A percentile compares a stretch with the other conserved stretches of the same genome.
phyloP scores from a whole-genome alignment of 768 basidiomycete genomes.

The Tephrocybe sp. region DNA sequence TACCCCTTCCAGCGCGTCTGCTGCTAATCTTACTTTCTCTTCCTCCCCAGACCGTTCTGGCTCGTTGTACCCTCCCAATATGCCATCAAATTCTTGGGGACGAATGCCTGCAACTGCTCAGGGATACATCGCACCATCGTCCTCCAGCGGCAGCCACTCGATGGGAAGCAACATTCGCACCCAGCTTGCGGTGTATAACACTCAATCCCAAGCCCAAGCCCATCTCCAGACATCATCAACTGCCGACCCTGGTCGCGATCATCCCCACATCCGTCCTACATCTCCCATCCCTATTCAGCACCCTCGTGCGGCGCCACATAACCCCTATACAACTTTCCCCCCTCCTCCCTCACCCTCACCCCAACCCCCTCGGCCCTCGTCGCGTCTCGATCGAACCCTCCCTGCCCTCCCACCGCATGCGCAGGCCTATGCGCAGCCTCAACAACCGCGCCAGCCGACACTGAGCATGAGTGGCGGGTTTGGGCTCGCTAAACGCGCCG shows the following conservation, averaged over 20 bases:
- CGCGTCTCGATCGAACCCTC: conserved; percentile 20
- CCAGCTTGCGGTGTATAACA: conserved; percentile 37
- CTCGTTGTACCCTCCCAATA: conserved; percentile 17
- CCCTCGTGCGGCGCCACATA: conserved; percentile 3
- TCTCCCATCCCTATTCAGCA: conserved; percentile 15
- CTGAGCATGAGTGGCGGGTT: conserved; percentile 71
- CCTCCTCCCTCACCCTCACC: conserved; percentile 13
- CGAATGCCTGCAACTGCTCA: conserved; percentile 34
- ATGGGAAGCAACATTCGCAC: conserved; percentile 45
- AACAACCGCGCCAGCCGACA: conserved; percentile 57
- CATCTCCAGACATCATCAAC: conserved; percentile 31
- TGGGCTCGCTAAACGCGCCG: conserved; percentile 74
- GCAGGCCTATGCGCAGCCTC: neutral
- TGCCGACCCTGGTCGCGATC: conserved; percentile 31
- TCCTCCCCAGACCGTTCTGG: conserved; percentile 33
- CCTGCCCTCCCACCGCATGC: conserved; percentile 18
- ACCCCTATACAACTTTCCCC: conserved; percentile 16
- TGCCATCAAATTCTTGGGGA: conserved; percentile 31
- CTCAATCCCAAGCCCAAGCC: conserved; percentile 6
- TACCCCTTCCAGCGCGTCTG: conserved; percentile 29
- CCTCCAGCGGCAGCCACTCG: conserved; percentile 28
- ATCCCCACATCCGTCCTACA: conserved; percentile 17
- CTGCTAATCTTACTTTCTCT: conserved; percentile 32
- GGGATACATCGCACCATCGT: conserved; percentile 41
- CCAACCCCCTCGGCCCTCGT: conserved; percentile 6